Conservation (phyloP, 495 filamentous ascomycete genomes). For the Mytilinidion resinicola region DNA sequence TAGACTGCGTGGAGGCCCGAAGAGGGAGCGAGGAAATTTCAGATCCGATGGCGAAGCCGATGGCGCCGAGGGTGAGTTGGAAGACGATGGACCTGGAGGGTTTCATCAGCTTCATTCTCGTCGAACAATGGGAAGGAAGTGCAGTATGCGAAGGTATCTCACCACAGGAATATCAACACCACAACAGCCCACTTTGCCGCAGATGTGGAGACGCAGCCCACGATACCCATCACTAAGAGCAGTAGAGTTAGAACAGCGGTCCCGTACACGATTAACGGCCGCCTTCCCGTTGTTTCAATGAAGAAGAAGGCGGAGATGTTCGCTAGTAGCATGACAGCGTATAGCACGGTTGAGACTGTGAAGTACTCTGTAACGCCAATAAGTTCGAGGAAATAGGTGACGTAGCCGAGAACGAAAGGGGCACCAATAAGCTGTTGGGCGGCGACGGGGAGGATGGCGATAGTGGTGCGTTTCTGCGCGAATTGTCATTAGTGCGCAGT, state of each 20-base stretch:
- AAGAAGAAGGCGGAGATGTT: constrained; percentile 4
- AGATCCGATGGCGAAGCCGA: constrained; percentile 1
- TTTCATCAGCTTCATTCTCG: background rate
- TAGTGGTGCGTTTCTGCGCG: constrained; percentile 1
- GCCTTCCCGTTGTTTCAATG: background rate
- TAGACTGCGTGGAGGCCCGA: background rate
- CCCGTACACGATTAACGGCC: background rate
- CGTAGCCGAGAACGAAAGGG: constrained; percentile 1
- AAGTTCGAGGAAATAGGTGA: constrained; percentile 3
- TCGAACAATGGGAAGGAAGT: no score
- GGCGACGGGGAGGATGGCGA: constrained; percentile 1
- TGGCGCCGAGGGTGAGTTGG: constrained; percentile 1
- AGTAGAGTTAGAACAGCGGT: background rate
- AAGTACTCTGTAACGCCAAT: constrained; percentile 1
- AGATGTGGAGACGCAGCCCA: background rate
- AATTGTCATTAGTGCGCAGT: background rate
- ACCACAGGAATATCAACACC: constrained; percentile 5
- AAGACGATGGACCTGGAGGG: background rate
- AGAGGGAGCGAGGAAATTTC: constrained; percentile 2
- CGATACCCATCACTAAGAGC: background rate
- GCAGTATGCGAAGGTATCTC: background rate
- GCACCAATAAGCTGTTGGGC: constrained; percentile 6
- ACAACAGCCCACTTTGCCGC: background rate
- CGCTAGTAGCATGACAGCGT: constrained; percentile 2
- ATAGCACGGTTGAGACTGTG: constrained; percentile 1